Evolutionary conservation across 768 basidiomycete genomes (phyloP).

Genomic region (Trametes coccinea): DNA sequence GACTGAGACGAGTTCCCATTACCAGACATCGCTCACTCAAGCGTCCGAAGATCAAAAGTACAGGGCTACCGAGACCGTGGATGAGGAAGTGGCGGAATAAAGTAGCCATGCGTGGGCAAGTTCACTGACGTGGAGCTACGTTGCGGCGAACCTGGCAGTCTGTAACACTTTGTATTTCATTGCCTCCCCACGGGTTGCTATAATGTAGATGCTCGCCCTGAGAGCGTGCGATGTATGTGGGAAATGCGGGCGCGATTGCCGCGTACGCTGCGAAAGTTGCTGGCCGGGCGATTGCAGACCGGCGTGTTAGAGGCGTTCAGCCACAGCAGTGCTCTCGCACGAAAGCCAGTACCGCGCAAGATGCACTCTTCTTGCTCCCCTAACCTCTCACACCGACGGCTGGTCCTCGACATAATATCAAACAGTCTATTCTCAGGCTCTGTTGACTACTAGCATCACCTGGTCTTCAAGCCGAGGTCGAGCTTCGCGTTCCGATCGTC

Average conservation of each 20-base stretch:
- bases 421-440: slow-evolving; percentile 13
- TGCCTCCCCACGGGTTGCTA: slow-evolving; percentile 6
- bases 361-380: background rate
- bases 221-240: slow-evolving; percentile 1
- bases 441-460: background rate
- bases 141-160: slow-evolving; percentile 13
- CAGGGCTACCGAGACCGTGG: slow-evolving; percentile 50
- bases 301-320: slow-evolving; percentile 11
- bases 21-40: slow-evolving; percentile 77
- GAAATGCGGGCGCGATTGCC: background rate
- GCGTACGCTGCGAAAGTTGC: slow-evolving; percentile 10
- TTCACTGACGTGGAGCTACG: slow-evolving; percentile 19
- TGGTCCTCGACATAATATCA: background rate
- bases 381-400: slow-evolving; percentile 5
- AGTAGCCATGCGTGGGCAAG: slow-evolving; percentile 7
- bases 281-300: slow-evolving; percentile 7
- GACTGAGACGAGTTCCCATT: slow-evolving; percentile 91
- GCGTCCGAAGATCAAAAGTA: slow-evolving; percentile 83
- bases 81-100: slow-evolving; percentile 28
- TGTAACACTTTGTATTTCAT: slow-evolving; percentile 13
- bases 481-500: slow-evolving; percentile 3
- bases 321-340: slow-evolving; percentile 21
- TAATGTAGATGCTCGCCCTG: slow-evolving; percentile 10
- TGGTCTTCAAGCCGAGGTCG: background rate
- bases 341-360: background rate